phyloP scores from a whole-genome alignment of 495 filamentous ascomycete genomes.

The Penicillium riverlandense region DNA sequence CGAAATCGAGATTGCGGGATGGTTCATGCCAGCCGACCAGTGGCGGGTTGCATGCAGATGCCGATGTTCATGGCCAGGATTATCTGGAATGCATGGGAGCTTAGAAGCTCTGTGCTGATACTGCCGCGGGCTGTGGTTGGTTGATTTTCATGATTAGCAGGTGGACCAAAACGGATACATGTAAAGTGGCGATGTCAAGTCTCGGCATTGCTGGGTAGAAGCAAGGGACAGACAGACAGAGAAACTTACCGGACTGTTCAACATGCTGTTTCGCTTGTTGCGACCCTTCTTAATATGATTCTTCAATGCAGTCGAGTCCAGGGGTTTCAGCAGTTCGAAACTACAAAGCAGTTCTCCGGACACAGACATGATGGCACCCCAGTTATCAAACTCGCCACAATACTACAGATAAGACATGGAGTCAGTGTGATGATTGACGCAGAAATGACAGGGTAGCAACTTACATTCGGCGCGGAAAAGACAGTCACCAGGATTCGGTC shows the following conservation, averaged over 20 bases:
- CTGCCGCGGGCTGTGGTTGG: slow-evolving; percentile 25
- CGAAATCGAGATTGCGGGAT: background rate
- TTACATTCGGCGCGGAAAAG: slow-evolving; percentile 94
- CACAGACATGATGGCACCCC: slow-evolving; percentile 98
- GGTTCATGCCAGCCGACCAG: too few species aligned
- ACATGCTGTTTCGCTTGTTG: slow-evolving; percentile 82
- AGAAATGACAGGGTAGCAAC: slow-evolving; percentile 19
- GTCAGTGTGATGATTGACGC: slow-evolving; percentile 7
- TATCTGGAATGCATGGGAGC: too few species aligned
- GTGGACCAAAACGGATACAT: background rate
- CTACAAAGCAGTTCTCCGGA: slow-evolving; percentile 89
- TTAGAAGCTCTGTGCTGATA: slow-evolving; percentile 36
- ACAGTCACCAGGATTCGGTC: slow-evolving; percentile 94
- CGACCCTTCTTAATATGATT: slow-evolving; percentile 98
- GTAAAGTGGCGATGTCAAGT: background rate
- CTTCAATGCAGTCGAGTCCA: slow-evolving; percentile 96
- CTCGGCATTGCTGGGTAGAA: slow-evolving; percentile 19
- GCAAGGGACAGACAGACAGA: slow-evolving; percentile 52
- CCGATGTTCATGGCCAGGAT: background rate
- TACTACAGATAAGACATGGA: slow-evolving; percentile 50
- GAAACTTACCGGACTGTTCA: slow-evolving; percentile 81
- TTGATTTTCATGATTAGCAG: slow-evolving; percentile 5
- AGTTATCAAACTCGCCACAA: slow-evolving; percentile 98
- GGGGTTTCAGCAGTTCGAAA: slow-evolving; percentile 92
- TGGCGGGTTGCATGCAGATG: background rate